Evolutionary conservation across 73 alveolate genomes (phyloP).

Genomic region (Breviolum minutum): DNA sequence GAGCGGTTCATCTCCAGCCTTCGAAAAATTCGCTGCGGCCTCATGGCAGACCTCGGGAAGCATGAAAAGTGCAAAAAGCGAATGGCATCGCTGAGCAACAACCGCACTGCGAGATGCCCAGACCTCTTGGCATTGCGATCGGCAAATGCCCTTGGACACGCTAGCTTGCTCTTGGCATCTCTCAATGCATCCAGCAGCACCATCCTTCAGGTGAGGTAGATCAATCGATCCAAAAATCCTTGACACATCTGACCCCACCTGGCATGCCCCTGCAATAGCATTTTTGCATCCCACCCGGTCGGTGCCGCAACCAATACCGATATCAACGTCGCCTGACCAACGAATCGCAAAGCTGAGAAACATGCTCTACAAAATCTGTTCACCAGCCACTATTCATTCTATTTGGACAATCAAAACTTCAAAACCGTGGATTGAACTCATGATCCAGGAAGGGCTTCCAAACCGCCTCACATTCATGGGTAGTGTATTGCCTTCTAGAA

Average conservation of each 20-base stretch:
- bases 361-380: not conserved
- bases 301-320: constrained; percentile 49
- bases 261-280: constrained; percentile 36
- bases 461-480: not conserved
- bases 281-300: constrained; percentile 46
- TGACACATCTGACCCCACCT: not conserved
- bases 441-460: too few relatives aligned
- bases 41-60: not conserved
- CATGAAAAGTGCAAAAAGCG: not conserved
- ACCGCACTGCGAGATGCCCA: not conserved
- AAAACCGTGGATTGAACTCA: not conserved
- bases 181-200: constrained; percentile 16
- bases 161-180: constrained; percentile 19
- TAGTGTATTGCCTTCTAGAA: too few relatives aligned
- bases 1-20: not conserved
- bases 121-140: constrained; percentile 49
- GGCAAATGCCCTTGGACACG: constrained; percentile 59
- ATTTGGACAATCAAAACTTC: not conserved
- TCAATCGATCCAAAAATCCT: not conserved
- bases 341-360: not conserved
- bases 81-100: too few relatives aligned
- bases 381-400: not conserved
- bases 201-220: not conserved
- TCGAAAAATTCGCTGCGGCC: constrained; percentile 1
- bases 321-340: constrained; percentile 9